A percentile compares a stretch with the other conserved stretches of the same genome.
Evolutionary conservation across 257 asterid genomes (phyloP).

Genomic region (Solanum rostratum): DNA sequence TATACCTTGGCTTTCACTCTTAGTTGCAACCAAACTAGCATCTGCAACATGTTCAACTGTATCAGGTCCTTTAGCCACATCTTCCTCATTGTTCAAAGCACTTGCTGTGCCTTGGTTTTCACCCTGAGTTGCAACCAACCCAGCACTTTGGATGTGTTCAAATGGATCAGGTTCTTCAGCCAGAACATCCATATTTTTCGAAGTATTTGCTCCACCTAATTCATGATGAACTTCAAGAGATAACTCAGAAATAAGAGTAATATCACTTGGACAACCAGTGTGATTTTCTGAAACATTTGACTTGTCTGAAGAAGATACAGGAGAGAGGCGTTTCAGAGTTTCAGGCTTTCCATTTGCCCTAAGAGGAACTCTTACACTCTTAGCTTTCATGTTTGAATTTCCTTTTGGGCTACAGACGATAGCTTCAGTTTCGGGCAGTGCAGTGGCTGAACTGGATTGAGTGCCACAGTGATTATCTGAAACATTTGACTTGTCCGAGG

Average conservation of each 20-base stretch:
- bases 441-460: constrained; percentile 17
- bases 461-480: constrained; percentile 14
- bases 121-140: not conserved
- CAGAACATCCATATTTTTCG: not conserved
- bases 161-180: not conserved
- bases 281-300: constrained; percentile 9
- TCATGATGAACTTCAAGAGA: constrained; percentile 21
- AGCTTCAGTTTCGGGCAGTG: constrained; percentile 30
- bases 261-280: constrained; percentile 5
- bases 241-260: constrained; percentile 14
- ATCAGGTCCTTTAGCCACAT: constrained; percentile 1
- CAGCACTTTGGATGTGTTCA: not conserved
- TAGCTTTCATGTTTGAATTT: constrained; percentile 41
- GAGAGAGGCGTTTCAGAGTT: constrained; percentile 17
- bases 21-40: not conserved
- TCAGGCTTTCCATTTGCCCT: constrained; percentile 16
- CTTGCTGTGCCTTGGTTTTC: not conserved
- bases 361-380: constrained; percentile 31
- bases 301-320: constrained; percentile 16
- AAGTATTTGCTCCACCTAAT: constrained; percentile 9
- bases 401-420: constrained; percentile 28
- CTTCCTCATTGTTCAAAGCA: not conserved
- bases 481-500: constrained; percentile 15
- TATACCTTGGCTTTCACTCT: not conserved
- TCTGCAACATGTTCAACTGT: constrained; percentile 13